Evolutionary conservation across 2,329 filamentous ascomycete species (phyloP).

Genomic region (Stachybotrys elegans): DNA sequence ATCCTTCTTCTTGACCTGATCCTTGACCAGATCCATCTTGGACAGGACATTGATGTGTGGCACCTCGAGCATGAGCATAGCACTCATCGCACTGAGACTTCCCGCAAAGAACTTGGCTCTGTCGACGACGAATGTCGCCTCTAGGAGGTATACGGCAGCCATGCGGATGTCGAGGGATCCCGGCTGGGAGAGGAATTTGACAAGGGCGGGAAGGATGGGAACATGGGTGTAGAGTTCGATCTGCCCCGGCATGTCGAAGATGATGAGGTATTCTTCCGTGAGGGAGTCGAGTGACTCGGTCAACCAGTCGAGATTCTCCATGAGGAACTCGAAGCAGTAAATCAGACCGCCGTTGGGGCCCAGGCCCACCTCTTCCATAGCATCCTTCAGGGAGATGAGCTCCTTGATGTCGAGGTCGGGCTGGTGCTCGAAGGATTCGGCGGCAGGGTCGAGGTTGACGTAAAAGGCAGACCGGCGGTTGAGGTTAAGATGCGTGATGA

Average conservation of each 20-base stretch:
- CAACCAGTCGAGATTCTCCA: constrained; percentile 91
- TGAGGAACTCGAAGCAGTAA: constrained; percentile 94
- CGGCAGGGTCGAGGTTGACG: constrained; percentile 95
- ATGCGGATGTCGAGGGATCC: constrained; percentile 85
- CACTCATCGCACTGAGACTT: constrained; percentile 93
- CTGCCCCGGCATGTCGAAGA: constrained; percentile 98
- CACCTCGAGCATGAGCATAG: constrained; percentile 97
- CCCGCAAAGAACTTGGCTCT: constrained; percentile 96
- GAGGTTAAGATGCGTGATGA: constrained; percentile 89
- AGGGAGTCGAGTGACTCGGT: constrained; percentile 78
- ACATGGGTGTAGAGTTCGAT: constrained; percentile 98
- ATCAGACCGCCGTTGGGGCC: constrained; percentile 91
- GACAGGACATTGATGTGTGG: constrained; percentile 94
- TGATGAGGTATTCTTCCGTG: constrained; percentile 93
- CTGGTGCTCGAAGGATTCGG: constrained; percentile 84
- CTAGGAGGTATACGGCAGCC: constrained; percentile 89
- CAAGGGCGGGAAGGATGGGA: constrained; percentile 80
- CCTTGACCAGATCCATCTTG: constrained; percentile 97
- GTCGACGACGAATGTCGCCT: constrained; percentile 93
- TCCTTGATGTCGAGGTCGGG: constrained; percentile 96
- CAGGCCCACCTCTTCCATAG: constrained; percentile 90
- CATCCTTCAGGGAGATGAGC: constrained; percentile 87
- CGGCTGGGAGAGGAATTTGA: constrained; percentile 72
- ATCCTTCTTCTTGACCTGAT: constrained; percentile 80
- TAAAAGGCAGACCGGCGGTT: constrained; percentile 95